Evolutionary conservation across 805 yeast species (phyloP).

Genomic region (Metschnikowia peoriensis): DNA sequence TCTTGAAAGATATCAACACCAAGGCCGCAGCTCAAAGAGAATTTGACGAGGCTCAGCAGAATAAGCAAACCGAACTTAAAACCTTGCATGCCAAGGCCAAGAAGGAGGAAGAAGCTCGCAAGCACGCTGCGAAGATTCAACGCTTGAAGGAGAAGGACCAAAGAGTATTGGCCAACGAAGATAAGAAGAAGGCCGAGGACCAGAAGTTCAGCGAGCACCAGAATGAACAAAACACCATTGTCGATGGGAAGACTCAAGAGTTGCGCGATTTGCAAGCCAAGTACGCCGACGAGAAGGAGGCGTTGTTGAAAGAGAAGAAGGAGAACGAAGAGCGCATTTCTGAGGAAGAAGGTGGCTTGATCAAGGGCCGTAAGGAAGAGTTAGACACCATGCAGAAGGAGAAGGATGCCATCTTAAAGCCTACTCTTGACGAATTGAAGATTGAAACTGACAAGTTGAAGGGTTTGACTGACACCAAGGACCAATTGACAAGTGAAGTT

Average conservation of each 20-base stretch:
- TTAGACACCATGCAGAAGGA: conserved; percentile 50
- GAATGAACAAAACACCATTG: conserved; percentile 28
- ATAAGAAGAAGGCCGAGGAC: conserved; percentile 32
- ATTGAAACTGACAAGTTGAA: conserved; percentile 47
- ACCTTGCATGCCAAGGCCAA: conserved; percentile 29
- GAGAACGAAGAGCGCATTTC: conserved; percentile 46
- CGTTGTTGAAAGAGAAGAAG: conserved; percentile 44
- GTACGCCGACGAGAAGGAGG: conserved; percentile 41
- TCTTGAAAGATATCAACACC: conserved; percentile 65
- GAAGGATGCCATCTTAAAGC: conserved; percentile 53
- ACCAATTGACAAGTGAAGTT: conserved; percentile 44
- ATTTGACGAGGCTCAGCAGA: conserved; percentile 35
- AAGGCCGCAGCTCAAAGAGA: conserved; percentile 72
- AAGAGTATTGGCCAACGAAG: conserved; percentile 31
- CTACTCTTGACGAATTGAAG: conserved; percentile 52
- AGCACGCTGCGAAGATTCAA: conserved; percentile 33
- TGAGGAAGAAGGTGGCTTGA: conserved; percentile 42
- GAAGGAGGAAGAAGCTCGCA: conserved; percentile 24
- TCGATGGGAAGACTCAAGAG: conserved; percentile 27
- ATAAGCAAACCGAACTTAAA: conserved; percentile 35
- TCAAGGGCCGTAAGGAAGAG: conserved; percentile 44
- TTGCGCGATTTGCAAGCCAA: conserved; percentile 36
- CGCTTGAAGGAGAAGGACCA: conserved; percentile 36
- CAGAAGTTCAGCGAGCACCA: conserved; percentile 29
- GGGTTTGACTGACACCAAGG: conserved; percentile 50